Evolutionary conservation across 495 filamentous ascomycete species (phyloP).

Genomic region (Podospora anserina): DNA sequence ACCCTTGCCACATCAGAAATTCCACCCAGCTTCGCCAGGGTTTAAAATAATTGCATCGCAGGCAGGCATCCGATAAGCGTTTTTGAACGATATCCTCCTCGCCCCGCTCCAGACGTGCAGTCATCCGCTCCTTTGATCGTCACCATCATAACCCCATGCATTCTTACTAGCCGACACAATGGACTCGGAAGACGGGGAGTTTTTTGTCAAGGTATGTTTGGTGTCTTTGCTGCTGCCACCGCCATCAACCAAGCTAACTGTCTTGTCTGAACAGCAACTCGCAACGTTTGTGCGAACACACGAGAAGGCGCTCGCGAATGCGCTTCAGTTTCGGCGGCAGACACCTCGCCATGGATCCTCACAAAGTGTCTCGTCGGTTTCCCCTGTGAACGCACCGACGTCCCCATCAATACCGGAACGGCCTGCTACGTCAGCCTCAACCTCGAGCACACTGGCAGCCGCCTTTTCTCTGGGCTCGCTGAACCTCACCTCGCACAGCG

Average conservation of each 20-base stretch:
- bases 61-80: constrained; percentile 12
- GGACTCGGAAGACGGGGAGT: constrained; percentile 85
- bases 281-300: constrained; percentile 94
- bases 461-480: constrained; percentile 82
- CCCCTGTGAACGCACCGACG: constrained; percentile 46
- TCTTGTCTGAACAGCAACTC: constrained; percentile 63
- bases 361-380: constrained; percentile 49
- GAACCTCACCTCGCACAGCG: constrained; percentile 74
- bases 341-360: constrained; percentile 60
- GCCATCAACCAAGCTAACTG: background rate
- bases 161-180: constrained; percentile 47
- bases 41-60: background rate
- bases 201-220: constrained; percentile 73
- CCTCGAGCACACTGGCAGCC: constrained; percentile 71
- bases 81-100: background rate
- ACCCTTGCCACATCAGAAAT: constrained; percentile 25
- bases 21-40: constrained; percentile 12
- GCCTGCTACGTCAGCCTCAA: constrained; percentile 58
- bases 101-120: constrained; percentile 14
- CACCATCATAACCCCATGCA: constrained; percentile 36
- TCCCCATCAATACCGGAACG: constrained; percentile 50
- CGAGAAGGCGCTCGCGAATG: constrained; percentile 95
- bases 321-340: constrained; percentile 77
- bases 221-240: background rate
- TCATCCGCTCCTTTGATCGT: constrained; percentile 24